A percentile compares a stretch with the other conserved stretches of the same genome.
These are phyloP conservation scores for Crepidotus variabilis DNA, from an alignment of 768 basidiomycete genomes.

Conservation along the genomic window DNA sequence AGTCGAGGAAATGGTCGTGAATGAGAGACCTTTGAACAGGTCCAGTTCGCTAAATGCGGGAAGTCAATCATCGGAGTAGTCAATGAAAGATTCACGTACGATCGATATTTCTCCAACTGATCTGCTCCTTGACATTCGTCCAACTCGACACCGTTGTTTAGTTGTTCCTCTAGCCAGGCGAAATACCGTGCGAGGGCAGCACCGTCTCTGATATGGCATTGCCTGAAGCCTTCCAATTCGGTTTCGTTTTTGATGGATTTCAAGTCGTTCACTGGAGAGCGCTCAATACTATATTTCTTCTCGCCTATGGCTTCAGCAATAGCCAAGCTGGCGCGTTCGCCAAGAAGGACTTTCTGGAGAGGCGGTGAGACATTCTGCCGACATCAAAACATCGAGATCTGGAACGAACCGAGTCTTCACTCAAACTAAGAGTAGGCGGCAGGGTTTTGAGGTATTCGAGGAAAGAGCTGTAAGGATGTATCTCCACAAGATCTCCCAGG, in stretches of 20 bases:
- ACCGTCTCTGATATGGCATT: constrained; percentile 87
- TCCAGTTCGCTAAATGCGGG: constrained; percentile 57
- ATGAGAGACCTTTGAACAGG: constrained; percentile 84
- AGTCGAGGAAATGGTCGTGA: constrained; percentile 87
- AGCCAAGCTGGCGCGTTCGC: constrained; percentile 76
- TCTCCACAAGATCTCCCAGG: constrained; percentile 57
- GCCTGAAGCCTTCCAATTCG: constrained; percentile 88
- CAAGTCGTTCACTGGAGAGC: constrained; percentile 74
- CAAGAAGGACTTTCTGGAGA: constrained; percentile 66
- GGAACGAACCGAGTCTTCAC: constrained; percentile 27
- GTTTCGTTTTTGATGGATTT: constrained; percentile 78
- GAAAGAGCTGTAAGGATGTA: constrained; percentile 68
- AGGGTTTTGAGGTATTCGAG: constrained; percentile 60
- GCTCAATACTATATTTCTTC: constrained; percentile 53
- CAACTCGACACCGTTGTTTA: constrained; percentile 56
- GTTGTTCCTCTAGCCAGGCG: constrained; percentile 88
- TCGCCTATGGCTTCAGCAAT: constrained; percentile 77
- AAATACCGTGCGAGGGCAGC: constrained; percentile 87
- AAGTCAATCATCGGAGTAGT: constrained; percentile 1
- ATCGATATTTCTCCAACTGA: constrained; percentile 74
- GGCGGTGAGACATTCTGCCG: background rate
- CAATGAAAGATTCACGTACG: constrained; percentile 25
- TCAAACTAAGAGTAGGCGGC: constrained; percentile 27
- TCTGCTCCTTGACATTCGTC: constrained; percentile 81
- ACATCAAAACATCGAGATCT: background rate